A percentile compares a stretch with the other conserved stretches of the same genome.
Conservation (phyloP, 23 red algal genomes). For the Gracilaria domingensis region DNA sequence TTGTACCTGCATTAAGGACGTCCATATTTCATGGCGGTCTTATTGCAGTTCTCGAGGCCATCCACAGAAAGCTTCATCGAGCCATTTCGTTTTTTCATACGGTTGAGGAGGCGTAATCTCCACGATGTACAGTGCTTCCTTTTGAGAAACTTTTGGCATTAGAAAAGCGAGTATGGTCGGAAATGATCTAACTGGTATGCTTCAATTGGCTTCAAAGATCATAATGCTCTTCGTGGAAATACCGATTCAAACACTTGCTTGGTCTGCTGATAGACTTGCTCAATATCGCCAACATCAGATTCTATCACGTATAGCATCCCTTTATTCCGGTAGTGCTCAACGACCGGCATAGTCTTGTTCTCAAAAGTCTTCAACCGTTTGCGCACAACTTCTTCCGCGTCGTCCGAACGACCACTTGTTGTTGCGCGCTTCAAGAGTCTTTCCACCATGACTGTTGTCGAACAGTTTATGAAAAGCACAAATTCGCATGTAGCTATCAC, state of each 20-base stretch:
- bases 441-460: constrained; percentile 41
- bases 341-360: constrained; percentile 81
- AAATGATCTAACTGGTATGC: background rate
- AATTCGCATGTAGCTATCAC: constrained; percentile 59
- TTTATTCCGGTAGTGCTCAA: constrained; percentile 77
- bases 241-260: constrained; percentile 33
- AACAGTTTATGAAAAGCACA: constrained; percentile 87
- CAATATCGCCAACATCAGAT: constrained; percentile 56
- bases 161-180: background rate
- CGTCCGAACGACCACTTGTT: constrained; percentile 84
- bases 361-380: constrained; percentile 80
- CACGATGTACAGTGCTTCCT: background rate
- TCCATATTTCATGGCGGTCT: background rate
- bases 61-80: background rate
- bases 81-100: background rate
- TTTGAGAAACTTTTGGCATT: background rate
- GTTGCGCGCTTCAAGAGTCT: constrained; percentile 65
- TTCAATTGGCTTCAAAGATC: background rate
- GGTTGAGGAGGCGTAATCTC: background rate
- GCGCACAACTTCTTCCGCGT: constrained; percentile 66
- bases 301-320: constrained; percentile 71
- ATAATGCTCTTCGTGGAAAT: background rate
- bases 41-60: background rate
- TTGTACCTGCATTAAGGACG: background rate
- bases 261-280: constrained; percentile 59